Percentiles rank a stretch among this genome's conserved stretches.
Evolutionary conservation across 1,284 basidiomycete genomes (phyloP).

Genomic region (Cutaneotrichosporon sp.): DNA sequence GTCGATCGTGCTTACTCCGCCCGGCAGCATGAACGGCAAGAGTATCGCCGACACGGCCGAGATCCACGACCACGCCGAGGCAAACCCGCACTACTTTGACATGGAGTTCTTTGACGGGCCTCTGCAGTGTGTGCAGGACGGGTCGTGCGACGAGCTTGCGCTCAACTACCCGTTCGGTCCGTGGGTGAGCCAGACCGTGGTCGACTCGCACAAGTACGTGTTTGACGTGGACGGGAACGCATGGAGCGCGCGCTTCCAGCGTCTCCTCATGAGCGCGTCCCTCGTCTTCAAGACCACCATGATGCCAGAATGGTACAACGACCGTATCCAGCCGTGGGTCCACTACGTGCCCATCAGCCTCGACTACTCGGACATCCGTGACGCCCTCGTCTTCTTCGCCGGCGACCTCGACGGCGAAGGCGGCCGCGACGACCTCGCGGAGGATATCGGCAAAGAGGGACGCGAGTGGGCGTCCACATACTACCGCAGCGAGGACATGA

Average conservation of each 20-base stretch:
- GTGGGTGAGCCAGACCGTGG: conserved; percentile 26
- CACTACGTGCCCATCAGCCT: conserved; percentile 50
- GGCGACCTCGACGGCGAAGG: conserved; percentile 25
- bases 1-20: conserved; percentile 7
- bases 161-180: conserved; percentile 26
- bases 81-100: conserved; percentile 71
- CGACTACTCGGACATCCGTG: conserved; percentile 49
- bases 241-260: conserved; percentile 60
- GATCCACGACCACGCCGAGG: conserved; percentile 56
- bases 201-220: conserved; percentile 34
- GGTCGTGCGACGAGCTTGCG: conserved; percentile 36
- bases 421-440: conserved; percentile 44
- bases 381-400: conserved; percentile 41
- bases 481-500: conserved; percentile 46
- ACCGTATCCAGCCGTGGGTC: conserved; percentile 49
- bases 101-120: conserved; percentile 37
- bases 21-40: conserved; percentile 52
- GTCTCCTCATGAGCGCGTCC: conserved; percentile 38
- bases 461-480: conserved; percentile 42
- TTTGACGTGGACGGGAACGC: conserved; percentile 59
- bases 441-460: conserved; percentile 44
- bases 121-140: conserved; percentile 41
- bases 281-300: conserved; percentile 43
- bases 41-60: conserved; percentile 59
- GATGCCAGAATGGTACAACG: conserved; percentile 48